These are phyloP conservation scores for Taiozyma onychis DNA, from an alignment of 1,139 yeast genomes.

Conservation along the genomic window DNA sequence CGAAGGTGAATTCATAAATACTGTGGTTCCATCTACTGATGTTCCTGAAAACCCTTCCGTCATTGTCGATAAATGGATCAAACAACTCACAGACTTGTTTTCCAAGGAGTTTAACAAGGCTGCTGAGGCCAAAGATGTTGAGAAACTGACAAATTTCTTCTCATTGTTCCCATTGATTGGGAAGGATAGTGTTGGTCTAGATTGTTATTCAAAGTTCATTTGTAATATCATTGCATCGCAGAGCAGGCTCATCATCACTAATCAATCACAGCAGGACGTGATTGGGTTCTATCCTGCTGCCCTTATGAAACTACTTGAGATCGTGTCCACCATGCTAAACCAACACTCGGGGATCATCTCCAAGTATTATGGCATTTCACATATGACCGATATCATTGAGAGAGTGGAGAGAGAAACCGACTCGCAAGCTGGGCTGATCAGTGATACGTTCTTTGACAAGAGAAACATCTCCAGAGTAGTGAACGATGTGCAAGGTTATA, in stretches of 20 bases:
- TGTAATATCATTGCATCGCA: constrained; percentile 81
- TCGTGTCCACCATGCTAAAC: constrained; percentile 73
- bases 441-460: constrained; percentile 81
- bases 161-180: constrained; percentile 85
- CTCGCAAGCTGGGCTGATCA: constrained; percentile 79
- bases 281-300: constrained; percentile 58
- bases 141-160: constrained; percentile 68
- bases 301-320: constrained; percentile 73
- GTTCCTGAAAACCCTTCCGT: constrained; percentile 76
- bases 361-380: constrained; percentile 60
- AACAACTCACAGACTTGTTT: constrained; percentile 52
- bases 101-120: constrained; percentile 63
- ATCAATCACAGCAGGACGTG: constrained; percentile 27
- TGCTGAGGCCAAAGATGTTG: constrained; percentile 59
- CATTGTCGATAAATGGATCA: constrained; percentile 53
- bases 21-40: constrained; percentile 85
- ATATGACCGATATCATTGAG: constrained; percentile 62
- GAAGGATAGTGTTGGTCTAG: constrained; percentile 64
- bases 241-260: constrained; percentile 54
- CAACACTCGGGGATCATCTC: constrained; percentile 82
- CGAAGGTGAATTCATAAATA: constrained; percentile 69
- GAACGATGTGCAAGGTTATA: constrained; percentile 52
- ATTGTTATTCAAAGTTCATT: constrained; percentile 78
- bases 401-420: constrained; percentile 85
- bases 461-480: constrained; percentile 53